Base-by-base conservation (phyloP, 805 yeast genomes). In the Torulaspora gathmanii region DNA sequence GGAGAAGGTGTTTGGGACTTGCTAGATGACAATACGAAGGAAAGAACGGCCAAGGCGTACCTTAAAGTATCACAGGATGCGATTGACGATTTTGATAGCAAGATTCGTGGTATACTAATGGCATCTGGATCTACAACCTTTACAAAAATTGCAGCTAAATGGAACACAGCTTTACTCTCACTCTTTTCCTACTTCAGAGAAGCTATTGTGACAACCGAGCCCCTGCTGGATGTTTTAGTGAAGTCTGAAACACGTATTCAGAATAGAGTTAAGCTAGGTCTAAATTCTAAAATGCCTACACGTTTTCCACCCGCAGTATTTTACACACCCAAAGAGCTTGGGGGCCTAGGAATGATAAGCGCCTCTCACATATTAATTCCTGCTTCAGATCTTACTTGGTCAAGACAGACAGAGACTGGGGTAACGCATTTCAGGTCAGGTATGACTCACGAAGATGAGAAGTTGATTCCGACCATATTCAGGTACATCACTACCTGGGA, bases 261-360 rank as follows among this genome's bases (percentile, higher is more conserved):
- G 67, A 93, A 90, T 44, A 75, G 95, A 53, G 96, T 93, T 15
- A 93, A 93, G 61, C 77, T 91, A 70, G 99, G 99, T 0, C 73
- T 93, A 49, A 93, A 93, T 58, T 91, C 98, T 11, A 93, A 93
- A 66, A 93, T 93, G 99, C 99, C 99, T 0, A 82, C 96, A 0
- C 74, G 99, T 45, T 93, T 93, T 68, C 99, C 99, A 3, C 99
- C 99, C 0, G 97, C 97, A 3, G 99, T 93, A 0, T 93, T 93
- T 58, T 93, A 93, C 62, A 89, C 99, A 0, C 99, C 99, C 0
- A 91, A 90, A 55, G 99, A 93, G 63, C 69, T 93, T 3, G 99
- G 99, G 40, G 99, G 99, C 35, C 70, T 93, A 35, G 99, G 99
- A 20, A 93, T 93, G 99, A 70, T 93, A 20, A 86, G 96, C 72